These are phyloP conservation scores for Coniochaeta sp. DNA, from an alignment of 2,329 filamentous ascomycete genomes.

Conservation along the genomic window DNA sequence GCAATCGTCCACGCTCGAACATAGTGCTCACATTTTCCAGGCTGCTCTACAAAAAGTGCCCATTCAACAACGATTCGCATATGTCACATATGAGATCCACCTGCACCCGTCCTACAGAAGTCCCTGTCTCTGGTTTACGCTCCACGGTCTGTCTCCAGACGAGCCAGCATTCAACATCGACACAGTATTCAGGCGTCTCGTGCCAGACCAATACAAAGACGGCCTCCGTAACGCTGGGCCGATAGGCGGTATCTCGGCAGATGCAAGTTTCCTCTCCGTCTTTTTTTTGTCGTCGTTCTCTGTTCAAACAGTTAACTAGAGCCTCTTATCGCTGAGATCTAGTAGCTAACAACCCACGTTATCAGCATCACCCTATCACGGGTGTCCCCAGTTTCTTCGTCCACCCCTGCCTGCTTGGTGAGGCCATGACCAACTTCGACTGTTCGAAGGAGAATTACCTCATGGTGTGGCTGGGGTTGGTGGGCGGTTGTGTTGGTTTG, in stretches of 20 bases:
- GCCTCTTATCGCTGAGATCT: slow-evolving; percentile 15
- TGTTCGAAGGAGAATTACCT: slow-evolving; percentile 65
- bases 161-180: slow-evolving; percentile 57
- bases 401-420: slow-evolving; percentile 84
- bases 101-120: slow-evolving; percentile 68
- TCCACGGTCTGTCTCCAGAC: slow-evolving; percentile 49
- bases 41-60: slow-evolving; percentile 6
- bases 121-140: slow-evolving; percentile 69
- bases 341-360: slow-evolving; percentile 31
- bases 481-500: slow-evolving; percentile 74
- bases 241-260: slow-evolving; percentile 68
- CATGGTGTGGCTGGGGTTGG: slow-evolving; percentile 80
- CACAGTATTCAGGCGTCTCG: slow-evolving; percentile 62
- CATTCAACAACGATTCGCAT: slow-evolving; percentile 21
- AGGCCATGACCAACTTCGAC: slow-evolving; percentile 64
- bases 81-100: slow-evolving; percentile 66
- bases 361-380: slow-evolving; percentile 74
- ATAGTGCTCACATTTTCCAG: slow-evolving; percentile 3
- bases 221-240: slow-evolving; percentile 53
- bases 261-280: slow-evolving; percentile 58
- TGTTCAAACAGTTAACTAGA: slow-evolving; percentile 18
- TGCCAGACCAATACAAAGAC: slow-evolving; percentile 58
- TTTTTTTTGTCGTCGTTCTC: slow-evolving; percentile 11
- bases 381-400: slow-evolving; percentile 79
- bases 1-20: neutral